Conservation (phyloP, 2,329 filamentous ascomycete genomes). For the Pochonia chlamydosporia region DNA sequence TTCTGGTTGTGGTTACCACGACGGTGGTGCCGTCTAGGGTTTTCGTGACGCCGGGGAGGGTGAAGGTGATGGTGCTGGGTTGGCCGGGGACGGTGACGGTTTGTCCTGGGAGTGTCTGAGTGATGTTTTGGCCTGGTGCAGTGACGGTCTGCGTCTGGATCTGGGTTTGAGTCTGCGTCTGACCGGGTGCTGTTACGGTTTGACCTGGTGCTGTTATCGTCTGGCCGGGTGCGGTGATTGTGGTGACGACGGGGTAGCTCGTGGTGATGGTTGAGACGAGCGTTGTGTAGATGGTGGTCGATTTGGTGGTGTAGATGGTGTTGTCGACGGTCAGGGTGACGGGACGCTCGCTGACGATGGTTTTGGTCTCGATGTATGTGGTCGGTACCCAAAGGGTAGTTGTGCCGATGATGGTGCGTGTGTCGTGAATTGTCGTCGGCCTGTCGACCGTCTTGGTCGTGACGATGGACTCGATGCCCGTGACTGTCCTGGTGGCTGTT, state of each 20-base stretch:
- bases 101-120: constrained; percentile 4
- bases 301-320: constrained; percentile 9
- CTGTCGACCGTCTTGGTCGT: constrained; percentile 11
- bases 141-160: constrained; percentile 10
- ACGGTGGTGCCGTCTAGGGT: constrained; percentile 10
- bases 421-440: constrained; percentile 10
- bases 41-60: constrained; percentile 18
- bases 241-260: constrained; percentile 12
- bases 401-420: constrained; percentile 3
- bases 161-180: constrained; percentile 7
- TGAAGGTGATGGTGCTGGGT: constrained; percentile 21
- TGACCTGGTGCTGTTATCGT: constrained; percentile 6
- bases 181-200: constrained; percentile 7
- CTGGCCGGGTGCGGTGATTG: constrained; percentile 7
- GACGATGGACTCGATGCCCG: constrained; percentile 8
- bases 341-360: constrained; percentile 8
- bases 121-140: constrained; percentile 8
- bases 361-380: constrained; percentile 10
- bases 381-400: constrained; percentile 14
- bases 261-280: constrained; percentile 10
- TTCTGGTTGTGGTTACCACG: constrained; percentile 7
- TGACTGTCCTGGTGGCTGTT: constrained; percentile 11
- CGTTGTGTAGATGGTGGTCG: constrained; percentile 9
- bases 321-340: constrained; percentile 13
- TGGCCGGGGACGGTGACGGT: constrained; percentile 19